Evolutionary conservation across 2,329 filamentous ascomycete species (phyloP).

Genomic region (Alternaria hordeiaustralica): DNA sequence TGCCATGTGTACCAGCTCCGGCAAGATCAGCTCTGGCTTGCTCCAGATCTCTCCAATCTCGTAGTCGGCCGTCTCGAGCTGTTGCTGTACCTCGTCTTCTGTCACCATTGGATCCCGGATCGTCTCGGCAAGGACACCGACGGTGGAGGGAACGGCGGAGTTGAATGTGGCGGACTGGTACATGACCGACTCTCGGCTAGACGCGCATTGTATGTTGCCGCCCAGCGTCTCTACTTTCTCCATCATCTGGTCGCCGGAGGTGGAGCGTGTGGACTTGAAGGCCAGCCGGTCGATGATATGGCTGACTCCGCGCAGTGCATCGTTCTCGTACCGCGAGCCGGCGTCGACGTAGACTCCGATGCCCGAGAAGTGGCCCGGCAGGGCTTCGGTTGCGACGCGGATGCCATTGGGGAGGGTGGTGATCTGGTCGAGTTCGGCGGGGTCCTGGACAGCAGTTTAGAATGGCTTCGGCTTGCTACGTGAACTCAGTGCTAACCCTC

Average conservation of each 20-base stretch:
- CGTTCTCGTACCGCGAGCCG: constrained; percentile 91
- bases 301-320: constrained; percentile 83
- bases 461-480: constrained; percentile 4
- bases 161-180: constrained; percentile 99
- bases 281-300: constrained; percentile 96
- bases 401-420: constrained; percentile 91
- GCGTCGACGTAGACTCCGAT: constrained; percentile 96
- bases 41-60: constrained; percentile 98
- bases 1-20: constrained; percentile 92
- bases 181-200: constrained; percentile 94
- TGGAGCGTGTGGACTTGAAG: constrained; percentile 82
- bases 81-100: constrained; percentile 82
- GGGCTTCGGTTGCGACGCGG: constrained; percentile 90
- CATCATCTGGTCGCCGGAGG: constrained; percentile 81
- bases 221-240: constrained; percentile 87
- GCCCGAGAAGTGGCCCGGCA: constrained; percentile 92
- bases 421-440: constrained; percentile 83
- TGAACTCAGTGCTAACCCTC: constrained; percentile 33
- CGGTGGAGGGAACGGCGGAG: constrained; percentile 80
- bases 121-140: constrained; percentile 88
- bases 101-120: constrained; percentile 86
- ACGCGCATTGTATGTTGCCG: constrained; percentile 96
- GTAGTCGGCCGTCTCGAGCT: constrained; percentile 90
- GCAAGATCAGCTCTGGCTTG: constrained; percentile 94
- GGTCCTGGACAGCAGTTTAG: constrained; percentile 64